These are phyloP conservation scores for Epichloe hybrida DNA, from an alignment of 2,329 filamentous ascomycete genomes.

Conservation along the genomic window DNA sequence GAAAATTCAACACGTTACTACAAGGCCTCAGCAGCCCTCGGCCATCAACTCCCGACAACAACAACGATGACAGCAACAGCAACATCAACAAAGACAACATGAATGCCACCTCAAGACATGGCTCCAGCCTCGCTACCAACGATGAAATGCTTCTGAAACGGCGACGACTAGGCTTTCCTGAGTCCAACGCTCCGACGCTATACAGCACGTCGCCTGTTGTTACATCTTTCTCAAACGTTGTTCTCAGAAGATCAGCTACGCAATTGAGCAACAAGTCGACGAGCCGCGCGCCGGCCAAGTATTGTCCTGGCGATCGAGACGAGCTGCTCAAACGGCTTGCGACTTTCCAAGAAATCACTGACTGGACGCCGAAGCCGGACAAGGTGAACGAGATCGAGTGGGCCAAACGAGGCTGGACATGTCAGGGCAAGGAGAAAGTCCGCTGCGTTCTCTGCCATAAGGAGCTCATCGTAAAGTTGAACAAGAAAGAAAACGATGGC, in stretches of 20 bases:
- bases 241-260: conserved; percentile 3
- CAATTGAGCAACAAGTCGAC: conserved; percentile 6
- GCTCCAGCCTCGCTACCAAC: conserved; percentile 13
- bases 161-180: conserved; percentile 33
- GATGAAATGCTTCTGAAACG: conserved; percentile 37
- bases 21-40: conserved; percentile 44
- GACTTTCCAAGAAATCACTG: conserved; percentile 80
- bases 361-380: conserved; percentile 88
- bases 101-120: conserved; percentile 10
- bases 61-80: not conserved
- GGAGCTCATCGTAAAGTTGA: conserved; percentile 70
- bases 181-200: conserved; percentile 23
- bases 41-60: conserved; percentile 6
- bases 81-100: conserved; percentile 5
- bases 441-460: conserved; percentile 75
- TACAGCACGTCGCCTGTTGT: conserved; percentile 9
- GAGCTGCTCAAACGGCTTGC: conserved; percentile 69
- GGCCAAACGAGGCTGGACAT: conserved; percentile 88
- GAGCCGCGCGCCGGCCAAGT: conserved; percentile 42
- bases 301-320: conserved; percentile 73
- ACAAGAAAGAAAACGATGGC: conserved; percentile 42
- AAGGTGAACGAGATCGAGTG: conserved; percentile 80
- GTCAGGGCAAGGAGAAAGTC: conserved; percentile 70
- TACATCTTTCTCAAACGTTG: conserved; percentile 9
- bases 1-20: conserved; percentile 67